Base-by-base conservation (phyloP, 139 green algal genomes). In the Chlorella sorokiniana region DNA sequence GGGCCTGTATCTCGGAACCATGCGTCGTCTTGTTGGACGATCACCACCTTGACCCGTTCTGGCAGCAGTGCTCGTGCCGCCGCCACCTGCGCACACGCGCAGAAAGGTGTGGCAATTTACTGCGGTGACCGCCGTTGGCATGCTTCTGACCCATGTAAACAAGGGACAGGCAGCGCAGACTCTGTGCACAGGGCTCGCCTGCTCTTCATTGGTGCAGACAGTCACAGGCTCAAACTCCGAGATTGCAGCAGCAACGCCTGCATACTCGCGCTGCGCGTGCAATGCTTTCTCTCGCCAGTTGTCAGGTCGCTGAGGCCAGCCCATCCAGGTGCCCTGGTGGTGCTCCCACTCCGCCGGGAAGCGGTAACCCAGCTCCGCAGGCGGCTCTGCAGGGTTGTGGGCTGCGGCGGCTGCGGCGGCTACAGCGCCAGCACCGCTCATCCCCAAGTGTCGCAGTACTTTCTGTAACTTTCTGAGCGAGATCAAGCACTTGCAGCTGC, bases 1-100 rank as follows among this genome's bases (percentile, higher is more conserved):
- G 88, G 88, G 23, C 87, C 88, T 1, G 70, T 84, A 68, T 92
- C 88, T 0, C 88, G 51, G 62, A 92, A 84, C 88, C 88, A 92
- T 11, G 86, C 37, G 44, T 92, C 88, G 70, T 91, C 81, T 54
- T 88, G 84, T 0, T 77, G 35, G 1, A 89, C 62, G 22, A 68
- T 52, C 11, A 84, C 40, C 3, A 90, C 86, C 35, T 59, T n/a
- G 4, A 88, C 40, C 23, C 78, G 22, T 2, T 23, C 44, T 23
- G 73, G 81, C 52, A 86, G 67, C n/a, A n/a, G 31, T 14, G 41
- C 45, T 0, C 61, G 67, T 16, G 84, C 84, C 1, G 11, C 23
- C 0, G 45, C 29, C 6, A 88, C 69, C 75, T 87, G 86, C n/a
- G 41, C 76, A 40, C 44, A 23, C 41, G 8, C 23, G 31, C 71